phyloP scores from a whole-genome alignment of 306 rosid species.

The Gastrolobium bilobum region DNA sequence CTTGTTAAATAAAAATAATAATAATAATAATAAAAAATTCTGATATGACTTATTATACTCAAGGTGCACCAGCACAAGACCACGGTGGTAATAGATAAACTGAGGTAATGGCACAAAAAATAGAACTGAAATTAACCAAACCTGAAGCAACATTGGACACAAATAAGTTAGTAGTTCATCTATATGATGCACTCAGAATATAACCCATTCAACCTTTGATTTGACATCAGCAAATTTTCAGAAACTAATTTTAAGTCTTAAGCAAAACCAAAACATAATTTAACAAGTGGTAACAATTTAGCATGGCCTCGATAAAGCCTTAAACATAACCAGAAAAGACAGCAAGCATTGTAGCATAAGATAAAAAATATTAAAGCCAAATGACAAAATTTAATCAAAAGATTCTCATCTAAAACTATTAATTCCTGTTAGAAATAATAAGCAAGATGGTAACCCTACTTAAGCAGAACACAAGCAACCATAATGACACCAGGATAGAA shows the following conservation, averaged over 20 bases:
- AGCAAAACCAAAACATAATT: conserved; percentile 1
- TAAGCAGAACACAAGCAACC: conserved; percentile 42
- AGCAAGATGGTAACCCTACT: conserved; percentile 36
- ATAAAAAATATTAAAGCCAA: conserved; percentile 37
- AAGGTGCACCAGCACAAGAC: background rate
- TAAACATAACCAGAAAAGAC: conserved; percentile 24
- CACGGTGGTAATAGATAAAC: background rate
- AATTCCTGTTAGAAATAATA: conserved; percentile 46
- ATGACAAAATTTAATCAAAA: conserved; percentile 31
- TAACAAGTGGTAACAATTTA: background rate
- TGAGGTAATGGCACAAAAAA: background rate
- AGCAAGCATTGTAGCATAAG: conserved; percentile 17
- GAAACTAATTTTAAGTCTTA: background rate
- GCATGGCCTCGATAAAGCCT: conserved; percentile 2
- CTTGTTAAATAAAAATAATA: background rate
- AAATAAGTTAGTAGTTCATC: background rate
- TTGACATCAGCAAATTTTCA: conserved; percentile 11
- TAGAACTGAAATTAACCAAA: conserved; percentile 17
- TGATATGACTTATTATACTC: background rate
- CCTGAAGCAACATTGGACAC: background rate
- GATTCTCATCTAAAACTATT: conserved; percentile 25
- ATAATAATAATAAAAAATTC: background rate
- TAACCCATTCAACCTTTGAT: conserved; percentile 17
- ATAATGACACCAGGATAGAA: conserved; percentile 32
- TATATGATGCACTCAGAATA: conserved; percentile 10